Base-by-base conservation (phyloP, 2,329 filamentous ascomycete species). In the Xylaria sp. region DNA sequence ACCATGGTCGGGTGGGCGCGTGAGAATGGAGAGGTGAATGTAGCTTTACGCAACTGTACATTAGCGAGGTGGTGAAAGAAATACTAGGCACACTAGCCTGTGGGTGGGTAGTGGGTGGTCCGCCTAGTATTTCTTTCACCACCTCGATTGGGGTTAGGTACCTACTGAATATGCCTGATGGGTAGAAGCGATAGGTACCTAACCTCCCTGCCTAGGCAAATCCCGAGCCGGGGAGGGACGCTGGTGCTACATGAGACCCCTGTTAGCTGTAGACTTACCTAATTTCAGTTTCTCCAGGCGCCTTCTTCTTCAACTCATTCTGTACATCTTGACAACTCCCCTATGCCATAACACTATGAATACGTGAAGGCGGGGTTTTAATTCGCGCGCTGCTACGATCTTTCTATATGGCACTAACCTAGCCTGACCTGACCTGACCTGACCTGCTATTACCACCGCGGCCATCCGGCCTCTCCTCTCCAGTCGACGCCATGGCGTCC, bases 401-500 rank as follows among this genome's bases (percentile, higher is more conserved):
- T n/a, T n/a, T n/a, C n/a, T n/a, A n/a, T n/a, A n/a, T n/a, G n/a
- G n/a, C n/a, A n/a, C n/a, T n/a, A n/a, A n/a, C n/a, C n/a, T n/a
- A n/a, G n/a, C n/a, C n/a, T n/a, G n/a, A n/a, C n/a, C 23, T 21
- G 35, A 21, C 42, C 33, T 35, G 21, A 53, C 47, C 37, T 23
- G 43, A 52, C 31, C 4, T 23, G 53, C 14, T 53, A 33, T 35
- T 51, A 35, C 21, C 35, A 17, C 50, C 23, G 53, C 33, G 69
- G 67, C 67, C 67, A 72, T 70, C 19, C 6, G 71, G 71, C 70
- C 70, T 67, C 66, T 14, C 62, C 62, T 55, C 66, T 11, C 62
- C 61, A 53, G 68, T 61, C 45, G 40, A 57, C 47, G 67, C 68
- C 33, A 72, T 75, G 70, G 64, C 70, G 21, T 70, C 73, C 33